Evolutionary conservation across 768 basidiomycete species (phyloP).

Genomic region (Lentinula sp.): DNA sequence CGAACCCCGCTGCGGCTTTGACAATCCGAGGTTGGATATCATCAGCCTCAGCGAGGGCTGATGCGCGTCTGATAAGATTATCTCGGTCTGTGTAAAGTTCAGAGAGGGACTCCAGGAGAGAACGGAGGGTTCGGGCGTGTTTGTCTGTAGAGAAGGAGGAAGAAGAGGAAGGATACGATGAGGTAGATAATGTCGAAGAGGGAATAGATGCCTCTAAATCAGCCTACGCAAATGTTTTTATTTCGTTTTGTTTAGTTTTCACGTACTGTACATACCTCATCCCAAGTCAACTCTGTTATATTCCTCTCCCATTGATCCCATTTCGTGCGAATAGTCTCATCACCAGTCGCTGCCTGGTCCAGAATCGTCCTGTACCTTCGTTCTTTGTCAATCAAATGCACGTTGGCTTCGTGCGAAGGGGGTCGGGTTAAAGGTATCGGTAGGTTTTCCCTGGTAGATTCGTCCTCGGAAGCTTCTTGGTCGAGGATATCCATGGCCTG

Average conservation of each 20-base stretch:
- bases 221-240: constrained; percentile 32
- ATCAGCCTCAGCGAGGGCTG: constrained; percentile 56
- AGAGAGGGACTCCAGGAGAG: constrained; percentile 75
- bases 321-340: constrained; percentile 70
- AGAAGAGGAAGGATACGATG: constrained; percentile 9
- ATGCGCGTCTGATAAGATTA: constrained; percentile 60
- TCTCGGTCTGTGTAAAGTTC: constrained; percentile 56
- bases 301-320: constrained; percentile 85
- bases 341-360: constrained; percentile 65
- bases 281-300: constrained; percentile 63
- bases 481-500: constrained; percentile 91
- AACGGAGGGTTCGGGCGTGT: constrained; percentile 66
- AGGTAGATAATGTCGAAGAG: constrained; percentile 31
- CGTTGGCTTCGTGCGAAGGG: constrained; percentile 78
- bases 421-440: constrained; percentile 37
- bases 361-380: constrained; percentile 69
- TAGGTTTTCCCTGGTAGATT: constrained; percentile 51
- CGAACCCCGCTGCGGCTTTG: constrained; percentile 58
- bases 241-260: no score
- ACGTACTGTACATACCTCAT: constrained; percentile 30
- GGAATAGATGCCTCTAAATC: constrained; percentile 66
- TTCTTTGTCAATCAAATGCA: constrained; percentile 64
- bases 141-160: constrained; percentile 37
- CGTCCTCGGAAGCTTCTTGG: constrained; percentile 82
- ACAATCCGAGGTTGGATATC: constrained; percentile 69